Evolutionary conservation across 257 asterid genomes (phyloP).

Genomic region (Solanum appendiculatum): DNA sequence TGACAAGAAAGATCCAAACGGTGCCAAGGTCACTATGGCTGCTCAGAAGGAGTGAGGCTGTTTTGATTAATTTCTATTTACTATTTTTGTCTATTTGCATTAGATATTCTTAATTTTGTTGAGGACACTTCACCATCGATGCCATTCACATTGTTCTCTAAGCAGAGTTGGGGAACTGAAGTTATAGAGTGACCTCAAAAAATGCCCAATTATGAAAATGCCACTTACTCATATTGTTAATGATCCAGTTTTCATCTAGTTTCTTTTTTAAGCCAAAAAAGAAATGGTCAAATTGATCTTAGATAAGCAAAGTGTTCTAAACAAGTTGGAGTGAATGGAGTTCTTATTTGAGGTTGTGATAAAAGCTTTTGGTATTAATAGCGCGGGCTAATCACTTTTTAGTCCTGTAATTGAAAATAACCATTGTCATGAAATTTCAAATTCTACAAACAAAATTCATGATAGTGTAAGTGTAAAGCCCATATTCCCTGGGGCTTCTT

Average conservation of each 20-base stretch:
- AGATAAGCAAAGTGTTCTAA: background rate
- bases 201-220: too few species aligned
- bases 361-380: background rate
- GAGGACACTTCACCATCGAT: background rate
- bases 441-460: too few species aligned
- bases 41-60: conserved; percentile 23
- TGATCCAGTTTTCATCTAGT: too few species aligned
- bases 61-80: background rate
- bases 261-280: too few species aligned
- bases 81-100: background rate
- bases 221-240: too few species aligned
- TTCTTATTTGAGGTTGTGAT: background rate
- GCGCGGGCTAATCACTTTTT: background rate
- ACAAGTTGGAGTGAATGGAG: background rate
- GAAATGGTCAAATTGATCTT: too few species aligned
- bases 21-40: background rate
- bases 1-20: conserved; percentile 11
- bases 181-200: too few species aligned
- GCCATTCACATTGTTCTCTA: background rate
- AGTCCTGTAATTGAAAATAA: background rate
- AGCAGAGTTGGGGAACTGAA: background rate
- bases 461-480: background rate
- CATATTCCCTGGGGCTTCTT: background rate
- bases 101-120: background rate
- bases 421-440: background rate